Evolutionary conservation across 1,284 basidiomycete species (phyloP).

Genomic region (Leucoagaricus sp.): DNA sequence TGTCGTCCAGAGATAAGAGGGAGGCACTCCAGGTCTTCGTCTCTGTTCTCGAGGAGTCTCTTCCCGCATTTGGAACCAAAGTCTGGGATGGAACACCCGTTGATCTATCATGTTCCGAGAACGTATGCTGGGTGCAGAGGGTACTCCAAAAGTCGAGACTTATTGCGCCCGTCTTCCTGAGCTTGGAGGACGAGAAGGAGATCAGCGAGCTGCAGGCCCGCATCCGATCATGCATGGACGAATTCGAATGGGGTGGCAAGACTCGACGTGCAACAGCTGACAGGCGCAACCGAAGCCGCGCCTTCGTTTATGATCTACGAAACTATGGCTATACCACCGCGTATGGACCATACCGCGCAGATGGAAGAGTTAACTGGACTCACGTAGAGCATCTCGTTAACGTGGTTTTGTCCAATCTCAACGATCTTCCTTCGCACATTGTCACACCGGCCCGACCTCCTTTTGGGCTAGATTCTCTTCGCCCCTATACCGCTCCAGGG

Average conservation of each 20-base stretch:
- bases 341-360: slow-evolving; percentile 57
- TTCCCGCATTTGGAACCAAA: slow-evolving; percentile 26
- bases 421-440: slow-evolving; percentile 44
- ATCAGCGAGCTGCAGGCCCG: slow-evolving; percentile 6
- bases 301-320: slow-evolving; percentile 63
- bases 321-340: slow-evolving; percentile 49
- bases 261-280: slow-evolving; percentile 22
- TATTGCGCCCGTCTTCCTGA: neutral
- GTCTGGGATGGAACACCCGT: neutral
- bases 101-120: slow-evolving; percentile 32
- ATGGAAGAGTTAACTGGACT: slow-evolving; percentile 54
- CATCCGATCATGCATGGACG: slow-evolving; percentile 17
- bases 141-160: slow-evolving; percentile 40
- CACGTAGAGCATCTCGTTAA: slow-evolving; percentile 60
- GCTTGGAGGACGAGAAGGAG: neutral
- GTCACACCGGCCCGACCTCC: slow-evolving; percentile 43
- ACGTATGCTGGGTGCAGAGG: slow-evolving; percentile 42
- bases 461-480: slow-evolving; percentile 47
- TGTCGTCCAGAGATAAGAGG: slow-evolving; percentile 27
- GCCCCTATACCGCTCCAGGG: slow-evolving; percentile 54
- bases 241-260: neutral
- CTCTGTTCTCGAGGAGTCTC: slow-evolving; percentile 41
- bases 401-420: slow-evolving; percentile 59
- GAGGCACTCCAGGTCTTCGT: slow-evolving; percentile 45
- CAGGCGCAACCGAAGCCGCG: slow-evolving; percentile 49